Evolutionary conservation across 2,329 filamentous ascomycete species (phyloP).

Genomic region (Ascochyta koolunga): DNA sequence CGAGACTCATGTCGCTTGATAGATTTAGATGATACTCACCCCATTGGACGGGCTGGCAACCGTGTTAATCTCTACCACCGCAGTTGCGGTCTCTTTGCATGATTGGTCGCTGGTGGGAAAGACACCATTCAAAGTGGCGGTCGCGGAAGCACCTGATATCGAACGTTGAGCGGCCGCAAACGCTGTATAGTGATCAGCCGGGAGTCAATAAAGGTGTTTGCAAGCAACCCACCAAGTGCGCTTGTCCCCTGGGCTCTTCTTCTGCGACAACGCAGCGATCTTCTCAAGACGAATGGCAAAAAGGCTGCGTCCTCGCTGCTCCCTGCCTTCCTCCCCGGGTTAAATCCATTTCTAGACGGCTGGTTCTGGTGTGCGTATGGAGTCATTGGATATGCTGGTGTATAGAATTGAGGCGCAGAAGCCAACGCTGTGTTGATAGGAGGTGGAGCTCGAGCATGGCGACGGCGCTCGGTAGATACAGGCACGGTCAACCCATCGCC

Average conservation of each 20-base stretch:
- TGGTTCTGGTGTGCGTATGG: neutral
- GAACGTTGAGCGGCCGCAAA: neutral
- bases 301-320: neutral
- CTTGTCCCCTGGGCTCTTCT: neutral
- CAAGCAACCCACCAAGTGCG: neutral
- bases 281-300: slow-evolving; percentile 1
- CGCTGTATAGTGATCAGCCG: neutral
- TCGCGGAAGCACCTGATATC: slow-evolving; percentile 6
- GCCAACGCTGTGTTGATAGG: neutral
- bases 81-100: neutral
- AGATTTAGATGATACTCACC: neutral
- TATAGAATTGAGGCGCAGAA: too few species aligned
- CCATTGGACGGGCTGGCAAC: slow-evolving; percentile 1
- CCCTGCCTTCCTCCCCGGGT: neutral
- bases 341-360: neutral
- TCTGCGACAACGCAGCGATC: neutral
- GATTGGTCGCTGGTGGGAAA: slow-evolving; percentile 2
- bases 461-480: neutral
- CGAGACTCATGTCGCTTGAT: neutral
- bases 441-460: neutral
- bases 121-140: slow-evolving; percentile 10
- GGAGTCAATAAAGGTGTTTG: neutral
- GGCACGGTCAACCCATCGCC: neutral
- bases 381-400: neutral
- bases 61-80: neutral